Base-by-base conservation (phyloP, 495 filamentous ascomycete genomes). In the Achaetomiella virescens region DNA sequence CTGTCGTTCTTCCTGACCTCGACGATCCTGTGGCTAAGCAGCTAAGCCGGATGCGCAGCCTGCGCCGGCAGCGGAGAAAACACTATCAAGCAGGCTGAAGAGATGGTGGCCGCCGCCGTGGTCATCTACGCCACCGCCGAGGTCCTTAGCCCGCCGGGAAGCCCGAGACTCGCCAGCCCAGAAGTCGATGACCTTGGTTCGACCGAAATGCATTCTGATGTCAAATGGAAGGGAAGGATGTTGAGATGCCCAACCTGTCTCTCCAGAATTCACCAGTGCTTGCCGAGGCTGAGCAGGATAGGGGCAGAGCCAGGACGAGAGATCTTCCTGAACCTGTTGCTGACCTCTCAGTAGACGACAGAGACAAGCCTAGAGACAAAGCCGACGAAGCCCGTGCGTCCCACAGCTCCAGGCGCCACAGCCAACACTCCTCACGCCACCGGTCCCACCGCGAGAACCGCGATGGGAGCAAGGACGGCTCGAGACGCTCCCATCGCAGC, bases 271-370 rank as follows among this genome's bases (percentile, higher is more conserved):
- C 54, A 20, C 40, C 41, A 17, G 44, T 35, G 35, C 46, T 48
- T 29, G 56, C 21, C 31, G 54, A 55, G 36, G 50, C 45, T 25
- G 55, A 57, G 22, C 54, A 55, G 37, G 62, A 57, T 21, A 61
- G 66, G 43, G 64, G 64, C 49, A 67, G 66, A 52, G 62, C 61
- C 52, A 62, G 62, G 57, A 57, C 62, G 54, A 55, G 64, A 59
- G 60, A 65, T 55, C 58, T 60, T 64, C 60, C 65, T 62, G 56
- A 52, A 49, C 62, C 66, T 64, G 71, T 74, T 71, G 66, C 73
- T 77, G 73, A 76, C 73, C 66, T 71, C 63, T 71, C 57, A 64
- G 65, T 70, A 76, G 72, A 70, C 61, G 70, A 76, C 65, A 71
- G 72, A 65, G 61, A 58, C 46, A 71, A 63, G 51, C 27, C 54